Base-by-base conservation (phyloP, 2,329 filamentous ascomycete species). In the Drechmeria coniospora region DNA sequence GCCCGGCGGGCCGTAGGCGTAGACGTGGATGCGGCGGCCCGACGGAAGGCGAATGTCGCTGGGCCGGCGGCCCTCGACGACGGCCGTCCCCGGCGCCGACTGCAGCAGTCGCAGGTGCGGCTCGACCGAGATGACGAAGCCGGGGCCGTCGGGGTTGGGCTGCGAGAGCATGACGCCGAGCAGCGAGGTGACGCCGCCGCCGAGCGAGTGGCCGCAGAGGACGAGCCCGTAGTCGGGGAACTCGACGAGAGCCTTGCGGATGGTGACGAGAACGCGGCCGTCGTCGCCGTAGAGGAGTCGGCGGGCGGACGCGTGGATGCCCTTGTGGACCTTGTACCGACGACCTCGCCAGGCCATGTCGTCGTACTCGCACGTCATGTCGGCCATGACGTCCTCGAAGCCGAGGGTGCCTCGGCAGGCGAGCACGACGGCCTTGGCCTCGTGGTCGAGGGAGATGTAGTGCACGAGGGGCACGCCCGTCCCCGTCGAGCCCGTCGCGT, bases 331-430 rank as follows among this genome's bases (percentile, higher is more conserved):
- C 37, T 75, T 71, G 54, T 78, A 80, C 1, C 56, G 54, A 32
- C 61, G 65, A 11, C 72, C 73, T 32, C 70, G 63, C 73, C 77
- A 76, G 5, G 56, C 35, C 8, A 79, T 51, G 30, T 73, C 63
- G 38, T 79, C 74, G 36, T 80, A 81, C 25, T 79, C 76, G 47
- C 76, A 81, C 17, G 75, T 75, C 65, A 81, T 69, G 41, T 81
- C 77, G 1, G 75, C 75, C 20, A 82, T 53, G 15, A 81, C 68
- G 42, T 82, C 77, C 40, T 81, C 76, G 34, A 81, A 80, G 0
- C 77, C 77, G 21, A 79, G 57, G 0, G 77, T 82, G 2, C 77
- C 77, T 21, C 77, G 66, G 27, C 78, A 77, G 2, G 75, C 74
- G n/a, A 82, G 55, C 0, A 82, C 75, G 0, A 82, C 70, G 1